Evolutionary conservation across 106 monocot species (phyloP).

Genomic region (Hemerocallis citrina): DNA sequence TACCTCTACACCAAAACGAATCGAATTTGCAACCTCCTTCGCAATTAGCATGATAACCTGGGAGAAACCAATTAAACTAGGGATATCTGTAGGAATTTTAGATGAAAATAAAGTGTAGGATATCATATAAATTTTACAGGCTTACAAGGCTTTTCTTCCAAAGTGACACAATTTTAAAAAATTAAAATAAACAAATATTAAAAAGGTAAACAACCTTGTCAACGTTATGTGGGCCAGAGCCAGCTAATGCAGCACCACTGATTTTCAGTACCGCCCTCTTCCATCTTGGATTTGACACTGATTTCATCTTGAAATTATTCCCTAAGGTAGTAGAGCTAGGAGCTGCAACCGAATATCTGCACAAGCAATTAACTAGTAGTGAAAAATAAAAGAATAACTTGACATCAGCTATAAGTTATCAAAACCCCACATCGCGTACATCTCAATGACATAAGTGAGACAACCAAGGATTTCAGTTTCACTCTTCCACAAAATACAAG

Average conservation of each 20-base stretch:
- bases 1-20: constrained; percentile 81
- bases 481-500: neutral
- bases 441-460: neutral
- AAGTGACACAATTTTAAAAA: neutral
- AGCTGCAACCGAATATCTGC: constrained; percentile 41
- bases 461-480: neutral
- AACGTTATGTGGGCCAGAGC: constrained; percentile 70
- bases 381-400: neutral
- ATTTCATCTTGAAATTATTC: constrained; percentile 41
- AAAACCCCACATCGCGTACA: neutral
- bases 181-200: neutral
- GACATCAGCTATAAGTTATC: neutral
- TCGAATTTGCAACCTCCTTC: constrained; percentile 74
- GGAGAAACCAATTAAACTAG: neutral
- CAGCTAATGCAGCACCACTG: constrained; percentile 61
- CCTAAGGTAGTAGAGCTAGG: constrained; percentile 29
- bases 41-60: constrained; percentile 85
- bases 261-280: constrained; percentile 88
- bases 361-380: neutral
- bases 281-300: constrained; percentile 73
- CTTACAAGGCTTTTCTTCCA: neutral
- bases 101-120: neutral
- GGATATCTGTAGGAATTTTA: neutral
- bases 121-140: neutral
- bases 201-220: constrained; percentile 46